phyloP scores from a whole-genome alignment of 1,284 basidiomycete genomes.

The Fereydounia khargensis region DNA sequence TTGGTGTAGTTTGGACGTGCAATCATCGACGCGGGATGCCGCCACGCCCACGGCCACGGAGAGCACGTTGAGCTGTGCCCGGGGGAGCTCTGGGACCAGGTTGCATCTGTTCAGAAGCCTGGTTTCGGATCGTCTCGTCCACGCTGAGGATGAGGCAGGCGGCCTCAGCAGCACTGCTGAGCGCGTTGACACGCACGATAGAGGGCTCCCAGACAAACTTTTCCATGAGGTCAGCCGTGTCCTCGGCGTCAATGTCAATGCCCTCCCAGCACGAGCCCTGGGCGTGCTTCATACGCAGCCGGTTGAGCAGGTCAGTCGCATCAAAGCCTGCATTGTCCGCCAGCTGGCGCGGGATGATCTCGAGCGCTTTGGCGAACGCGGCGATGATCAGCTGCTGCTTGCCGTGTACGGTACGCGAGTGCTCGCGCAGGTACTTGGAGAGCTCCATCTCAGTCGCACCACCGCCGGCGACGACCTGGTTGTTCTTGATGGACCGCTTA shows the following conservation, averaged over 20 bases:
- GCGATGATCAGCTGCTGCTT: slow-evolving; percentile 92
- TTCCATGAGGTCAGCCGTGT: slow-evolving; percentile 89
- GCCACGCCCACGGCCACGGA: slow-evolving; percentile 31
- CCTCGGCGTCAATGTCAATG: slow-evolving; percentile 88
- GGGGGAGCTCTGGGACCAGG: slow-evolving; percentile 45
- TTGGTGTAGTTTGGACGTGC: neutral
- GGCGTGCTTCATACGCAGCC: slow-evolving; percentile 93
- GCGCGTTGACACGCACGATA: slow-evolving; percentile 90
- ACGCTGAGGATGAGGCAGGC: slow-evolving; percentile 75
- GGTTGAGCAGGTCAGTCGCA: slow-evolving; percentile 95
- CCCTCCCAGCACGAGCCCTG: slow-evolving; percentile 83
- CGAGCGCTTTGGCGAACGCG: slow-evolving; percentile 95
- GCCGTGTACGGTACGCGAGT: slow-evolving; percentile 88
- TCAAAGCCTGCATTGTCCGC: slow-evolving; percentile 98
- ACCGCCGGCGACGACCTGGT: slow-evolving; percentile 93
- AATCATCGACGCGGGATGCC: slow-evolving; percentile 21
- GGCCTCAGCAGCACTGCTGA: slow-evolving; percentile 91
- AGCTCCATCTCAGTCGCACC: slow-evolving; percentile 99
- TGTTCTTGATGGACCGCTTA: slow-evolving; percentile 91
- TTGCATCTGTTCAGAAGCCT: slow-evolving; percentile 44
- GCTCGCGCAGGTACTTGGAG: slow-evolving; percentile 83
- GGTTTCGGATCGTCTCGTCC: slow-evolving; percentile 54
- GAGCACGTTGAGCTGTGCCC: slow-evolving; percentile 51
- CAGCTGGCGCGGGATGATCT: slow-evolving; percentile 96
- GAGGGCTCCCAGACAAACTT: slow-evolving; percentile 97